phyloP scores from a whole-genome alignment of 2,329 filamentous ascomycete genomes.

The Orbilia quercus region DNA sequence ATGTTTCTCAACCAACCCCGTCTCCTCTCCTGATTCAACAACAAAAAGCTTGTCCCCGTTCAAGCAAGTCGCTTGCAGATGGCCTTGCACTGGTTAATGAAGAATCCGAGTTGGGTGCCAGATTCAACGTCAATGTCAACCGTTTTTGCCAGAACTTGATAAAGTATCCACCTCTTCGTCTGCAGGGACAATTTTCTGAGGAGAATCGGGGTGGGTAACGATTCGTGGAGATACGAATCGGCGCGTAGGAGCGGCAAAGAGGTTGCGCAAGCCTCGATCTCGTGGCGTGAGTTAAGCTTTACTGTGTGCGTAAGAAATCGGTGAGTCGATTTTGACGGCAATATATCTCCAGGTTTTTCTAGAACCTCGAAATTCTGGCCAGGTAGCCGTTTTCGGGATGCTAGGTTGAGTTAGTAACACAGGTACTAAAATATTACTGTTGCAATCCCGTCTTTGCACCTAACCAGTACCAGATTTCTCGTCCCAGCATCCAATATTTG shows the following conservation, averaged over 20 bases:
- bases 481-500: too few species aligned
- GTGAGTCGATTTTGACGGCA: background rate
- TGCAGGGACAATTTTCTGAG: too few species aligned
- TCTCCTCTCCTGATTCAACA: conserved; percentile 46
- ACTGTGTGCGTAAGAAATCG: background rate
- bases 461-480: too few species aligned
- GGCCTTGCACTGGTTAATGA: background rate
- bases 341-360: too few species aligned
- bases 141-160: background rate
- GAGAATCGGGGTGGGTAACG: conserved; percentile 8
- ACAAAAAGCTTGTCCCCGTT: background rate
- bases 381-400: too few species aligned
- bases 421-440: too few species aligned
- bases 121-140: background rate
- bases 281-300: conserved; percentile 38
- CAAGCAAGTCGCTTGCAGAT: conserved; percentile 1
- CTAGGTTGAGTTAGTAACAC: too few species aligned
- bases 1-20: conserved; percentile 32
- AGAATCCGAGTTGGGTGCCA: conserved; percentile 2
- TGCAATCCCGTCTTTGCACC: too few species aligned
- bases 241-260: conserved; percentile 27
- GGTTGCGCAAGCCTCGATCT: conserved; percentile 15
- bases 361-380: too few species aligned
- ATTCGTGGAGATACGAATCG: conserved; percentile 7
- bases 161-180: conserved; percentile 9